These are phyloP conservation scores for Circinella umbellata DNA, from an alignment of 371 early-diverging fungal species.

Conservation along the genomic window DNA sequence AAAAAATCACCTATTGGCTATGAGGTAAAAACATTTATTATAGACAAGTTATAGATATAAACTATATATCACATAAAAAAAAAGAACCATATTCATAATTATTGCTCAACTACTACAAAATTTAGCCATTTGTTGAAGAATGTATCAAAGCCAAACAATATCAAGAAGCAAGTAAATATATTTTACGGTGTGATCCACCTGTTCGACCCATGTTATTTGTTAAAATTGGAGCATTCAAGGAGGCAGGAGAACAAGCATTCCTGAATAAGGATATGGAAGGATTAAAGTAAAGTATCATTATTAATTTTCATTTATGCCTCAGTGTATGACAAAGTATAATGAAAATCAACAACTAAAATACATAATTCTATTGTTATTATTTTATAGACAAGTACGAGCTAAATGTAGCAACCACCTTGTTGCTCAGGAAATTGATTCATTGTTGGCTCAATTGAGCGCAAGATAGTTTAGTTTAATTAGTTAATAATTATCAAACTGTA, in stretches of 20 bases:
- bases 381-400: constrained; percentile 51
- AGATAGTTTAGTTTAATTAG: constrained; percentile 19
- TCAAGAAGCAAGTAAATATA: constrained; percentile 82
- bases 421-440: constrained; percentile 57
- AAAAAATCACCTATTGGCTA: constrained; percentile 88
- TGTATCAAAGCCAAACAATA: constrained; percentile 79
- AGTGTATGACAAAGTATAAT: too few relatives aligned
- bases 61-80: not conserved
- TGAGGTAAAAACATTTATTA: constrained; percentile 39
- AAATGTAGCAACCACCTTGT: constrained; percentile 59
- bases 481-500: not conserved
- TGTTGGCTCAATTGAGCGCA: constrained; percentile 53
- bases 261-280: constrained; percentile 68
- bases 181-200: constrained; percentile 72
- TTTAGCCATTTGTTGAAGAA: constrained; percentile 82
- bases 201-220: constrained; percentile 73
- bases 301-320: not conserved
- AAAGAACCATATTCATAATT: not conserved
- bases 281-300: constrained; percentile 55
- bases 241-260: constrained; percentile 81
- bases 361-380: not conserved
- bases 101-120: not conserved
- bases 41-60: not conserved
- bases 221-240: constrained; percentile 77
- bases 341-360: not conserved